Base-by-base conservation (phyloP, 2,329 filamentous ascomycete genomes). In the Xylariaceae sp. region DNA sequence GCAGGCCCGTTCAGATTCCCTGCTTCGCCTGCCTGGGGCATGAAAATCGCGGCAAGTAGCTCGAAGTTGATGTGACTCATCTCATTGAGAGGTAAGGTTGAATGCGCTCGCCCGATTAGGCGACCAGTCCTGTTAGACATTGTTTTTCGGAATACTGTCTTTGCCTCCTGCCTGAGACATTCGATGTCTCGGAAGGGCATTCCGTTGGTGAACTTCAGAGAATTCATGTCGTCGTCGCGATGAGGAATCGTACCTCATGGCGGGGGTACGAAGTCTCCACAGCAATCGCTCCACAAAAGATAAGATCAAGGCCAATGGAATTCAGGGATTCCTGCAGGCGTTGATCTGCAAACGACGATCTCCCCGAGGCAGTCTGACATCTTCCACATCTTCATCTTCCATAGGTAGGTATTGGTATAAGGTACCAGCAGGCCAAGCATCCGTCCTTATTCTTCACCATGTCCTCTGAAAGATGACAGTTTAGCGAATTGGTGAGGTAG, bases 391-490 rank as follows among this genome's bases (percentile, higher is more conserved):
- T 42, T 42, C 9, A 42, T 42, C 13, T 9, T 42, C 3, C 23
- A 30, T 30, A 5, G 23, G 23, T 17, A 17, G 17, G 17, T 17
- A 17, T 17, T 17, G 2, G 17, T 17, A 17, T 18, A 18, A 18
- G 1, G 17, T 64, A 55, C 60, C 60, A 64, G 53, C 62, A 64
- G 35, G 10, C 37, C 37, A 64, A 47, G 5, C 15, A 47, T 1
- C 60, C 62, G 9, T 63, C 35, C 23, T 50, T 56, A 30, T 59
- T 63, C 15, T 50, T 15, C 7, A 61, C 58, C 7, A 63, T 6
- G 8, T 59, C 53, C 49, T 63, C 61, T 63, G 23, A 51, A 10
- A n/a, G 34, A 13, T 34, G 42, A 15, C 1, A 6, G n/a, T 13
- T 59, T 30, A 59, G 52, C 35, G 45, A 23, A 17, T 8, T 2